Base-by-base conservation (phyloP, 2,329 filamentous ascomycete genomes). In the Didymellaceae sp. region DNA sequence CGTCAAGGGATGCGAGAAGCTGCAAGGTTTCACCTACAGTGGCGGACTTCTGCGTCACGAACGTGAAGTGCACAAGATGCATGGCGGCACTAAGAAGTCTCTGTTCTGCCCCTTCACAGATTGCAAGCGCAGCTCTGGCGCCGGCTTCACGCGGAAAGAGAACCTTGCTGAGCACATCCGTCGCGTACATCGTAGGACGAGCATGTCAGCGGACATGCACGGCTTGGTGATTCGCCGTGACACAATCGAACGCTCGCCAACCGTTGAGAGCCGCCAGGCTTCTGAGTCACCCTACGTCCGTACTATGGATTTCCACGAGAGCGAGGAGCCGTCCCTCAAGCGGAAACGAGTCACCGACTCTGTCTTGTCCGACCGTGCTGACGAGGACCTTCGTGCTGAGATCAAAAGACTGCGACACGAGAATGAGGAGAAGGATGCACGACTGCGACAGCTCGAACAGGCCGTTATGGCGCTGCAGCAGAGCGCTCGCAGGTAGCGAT, bases 111-210 rank as follows among this genome's bases (percentile, higher is more conserved):
- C 91, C 0, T 89, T 93, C 65, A 74, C 80, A 28, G 91, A 90
- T 68, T 97, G 93, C 81, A 96, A 96, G 72, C 88, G 93, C 28
- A 90, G 91, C 66, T 86, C 85, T 0, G 92, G 91, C 55, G 90
- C 91, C 65, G 91, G 91, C 17, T 97, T 97, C 72, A 95, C 92
- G 7, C 86, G 93, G 40, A 89, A 92, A 67, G 93, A 97, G 75
- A 97, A 97, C 65, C 80, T 97, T 4, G 91, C 93, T 68, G 93
- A 97, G 75, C 93, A 97, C 74, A 78, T 97, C 14, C 88, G 93
- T 16, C 86, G 93, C 20, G 90, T 95, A n/a, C 93, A 97, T 70
- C 70, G 73, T 17, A 57, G 70, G 39, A 68, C 70, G 17, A 74
- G 70, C 51, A 69, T 65, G 60, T 70, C 67, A 42, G 66, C 63